Evolutionary conservation across 73 alveolate genomes (phyloP), one percentile per base, ranked within the genome.

Genomic region (Paramecium tetraurelia): DNA sequence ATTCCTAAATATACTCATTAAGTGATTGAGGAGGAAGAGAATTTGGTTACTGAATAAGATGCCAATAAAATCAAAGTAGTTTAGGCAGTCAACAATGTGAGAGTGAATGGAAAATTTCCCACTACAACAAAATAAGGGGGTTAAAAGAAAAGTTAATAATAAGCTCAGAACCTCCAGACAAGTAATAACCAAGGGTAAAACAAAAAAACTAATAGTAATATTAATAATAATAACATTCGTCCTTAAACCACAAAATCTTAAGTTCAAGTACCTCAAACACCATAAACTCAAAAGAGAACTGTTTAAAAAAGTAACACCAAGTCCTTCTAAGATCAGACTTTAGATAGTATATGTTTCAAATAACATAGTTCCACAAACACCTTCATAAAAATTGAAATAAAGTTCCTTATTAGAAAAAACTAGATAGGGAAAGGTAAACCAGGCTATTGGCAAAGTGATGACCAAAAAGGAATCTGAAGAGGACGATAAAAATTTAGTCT

Each of bases 61-160:
- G 22, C 5, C 50, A 63, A 12, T 33, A 31, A 63, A 63, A 16
- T 27, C 4, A 63, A 63, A 63, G 48, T 20, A 63, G 31, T 53
- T 53, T 63, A 63, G 24, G 84, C 84, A 63, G 84, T 7, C 27
- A 63, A 63, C 29, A 63, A 63, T 63, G 84, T 63, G 0, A 63
- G 84, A 63, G 84, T 63, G n/a, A 33, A 27, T 63, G 84, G 84
- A 9, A 63, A 63, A 63, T 63, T 63, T 33, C 84, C 84, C 6
- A 41, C 27, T 14, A 7, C 44, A 3, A 14, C 21, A n/a, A 63
- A 63, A 63, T 27, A 27, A 33, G 48, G 22, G 3, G 41, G 46
- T 5, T 63, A 63, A 63, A 63, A 33, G 14, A 63, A 63, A 63
- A 27, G 9, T 11, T 18, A 53, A 53, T 53, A 53, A 53, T 18